Evolutionary conservation across 345 rosid species (phyloP), one percentile per base, ranked within the genome.

Genomic region (Anacardium occidentale): DNA sequence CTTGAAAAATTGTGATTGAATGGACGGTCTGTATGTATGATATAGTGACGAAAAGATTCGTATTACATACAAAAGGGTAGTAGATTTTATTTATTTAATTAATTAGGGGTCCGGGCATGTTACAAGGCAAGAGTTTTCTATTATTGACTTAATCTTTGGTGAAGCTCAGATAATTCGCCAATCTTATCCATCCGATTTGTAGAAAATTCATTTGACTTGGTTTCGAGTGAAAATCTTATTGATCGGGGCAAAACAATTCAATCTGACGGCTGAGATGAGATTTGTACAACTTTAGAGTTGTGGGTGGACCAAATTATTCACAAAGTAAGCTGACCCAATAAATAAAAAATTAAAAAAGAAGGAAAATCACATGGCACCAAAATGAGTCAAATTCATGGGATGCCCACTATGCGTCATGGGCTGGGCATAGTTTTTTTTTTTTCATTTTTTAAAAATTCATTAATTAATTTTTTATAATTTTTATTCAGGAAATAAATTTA

Each of bases 311-410:
- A 70, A 59, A 69, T 69, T 42, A 56, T 18, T 22, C 54, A 69
- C 18, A 57, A 57, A 40, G 62, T 3, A 21, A 17, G 22, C 51
- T 1, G 47, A 2, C 59, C 58, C 7, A 18, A 61, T 61, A 68
- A 14, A 62, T n/a, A 9, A 10, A 11, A n/a, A n/a, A 60, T 11
- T 0, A 17, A 47, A 18, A 6, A 20, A 48, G 53, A 50, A 25
- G 34, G 66, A 71, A 62, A 48, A 18, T 48, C 74, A 71, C 66
- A 44, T 34, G 71, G 32, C 62, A 76, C 17, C 68, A 73, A 71
- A 66, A 62, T 7, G 55, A 54, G 71, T 73, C 79, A 75, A 80
- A 70, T 76, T 68, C 77, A 69, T 69, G 80, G 24, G 52, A 73
- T 58, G 3, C 79, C 79, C 77, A 69, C 79, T 58, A 37, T 21